phyloP scores from a whole-genome alignment of 2,329 filamentous ascomycete genomes.

The Aspergillus udagawae region DNA sequence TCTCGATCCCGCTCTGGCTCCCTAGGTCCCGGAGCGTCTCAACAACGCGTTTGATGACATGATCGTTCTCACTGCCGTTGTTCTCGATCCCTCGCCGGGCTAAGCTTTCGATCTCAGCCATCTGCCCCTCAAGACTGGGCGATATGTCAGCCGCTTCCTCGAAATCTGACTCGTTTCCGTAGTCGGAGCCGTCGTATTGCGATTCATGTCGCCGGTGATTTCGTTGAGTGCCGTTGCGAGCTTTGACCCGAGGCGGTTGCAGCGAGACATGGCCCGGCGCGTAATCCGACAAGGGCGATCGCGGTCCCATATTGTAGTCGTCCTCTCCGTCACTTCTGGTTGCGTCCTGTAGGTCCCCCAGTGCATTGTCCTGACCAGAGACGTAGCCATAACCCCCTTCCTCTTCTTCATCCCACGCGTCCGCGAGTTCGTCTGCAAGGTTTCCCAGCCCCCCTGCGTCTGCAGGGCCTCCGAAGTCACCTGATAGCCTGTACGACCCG shows the following conservation, averaged over 20 bases:
- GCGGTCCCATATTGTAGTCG: constrained; percentile 26
- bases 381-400: constrained; percentile 45
- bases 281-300: constrained; percentile 20
- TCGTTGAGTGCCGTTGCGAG: constrained; percentile 30
- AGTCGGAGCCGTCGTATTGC: constrained; percentile 56
- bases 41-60: constrained; percentile 50
- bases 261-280: constrained; percentile 23
- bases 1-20: constrained; percentile 54
- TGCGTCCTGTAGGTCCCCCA: constrained; percentile 26
- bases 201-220: constrained; percentile 40
- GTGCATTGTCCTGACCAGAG: constrained; percentile 34
- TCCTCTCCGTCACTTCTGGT: constrained; percentile 30
- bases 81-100: constrained; percentile 51
- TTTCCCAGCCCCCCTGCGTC: constrained; percentile 53
- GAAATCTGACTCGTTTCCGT: constrained; percentile 54
- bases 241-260: constrained; percentile 37
- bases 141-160: constrained; percentile 52
- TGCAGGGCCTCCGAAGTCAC: constrained; percentile 32
- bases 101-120: constrained; percentile 54
- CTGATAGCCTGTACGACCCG: constrained; percentile 35
- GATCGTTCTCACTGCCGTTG: constrained; percentile 49
- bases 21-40: constrained; percentile 51
- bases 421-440: constrained; percentile 60
- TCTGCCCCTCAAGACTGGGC: constrained; percentile 50
- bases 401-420: constrained; percentile 52